Base-by-base conservation (phyloP, 2,329 filamentous ascomycete genomes). In the Paracorniculantispora psalliotae region DNA sequence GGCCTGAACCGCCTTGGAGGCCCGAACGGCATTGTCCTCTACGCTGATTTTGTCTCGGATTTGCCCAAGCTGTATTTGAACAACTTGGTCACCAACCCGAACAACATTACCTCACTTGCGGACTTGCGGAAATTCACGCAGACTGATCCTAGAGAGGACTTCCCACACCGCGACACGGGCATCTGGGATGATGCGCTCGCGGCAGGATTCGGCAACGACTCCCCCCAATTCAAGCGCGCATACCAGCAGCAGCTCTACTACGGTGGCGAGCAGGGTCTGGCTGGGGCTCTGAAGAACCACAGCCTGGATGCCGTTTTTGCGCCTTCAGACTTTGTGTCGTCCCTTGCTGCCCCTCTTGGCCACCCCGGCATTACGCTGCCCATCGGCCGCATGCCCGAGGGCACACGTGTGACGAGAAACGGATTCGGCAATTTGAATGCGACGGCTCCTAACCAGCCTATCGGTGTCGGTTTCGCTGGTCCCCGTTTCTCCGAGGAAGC, bases 401-500 rank as follows among this genome's bases (percentile, higher is more conserved):
- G 78, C 33, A 79, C 78, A 6, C 71, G 72, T 0, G 76, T 86
- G 3, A 66, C 69, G 9, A 70, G 68, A 23, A 80, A 82, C 57
- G 57, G 59, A 0, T 73, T 79, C 9, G 79, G 81, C 0, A 75
- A 79, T 25, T 71, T 88, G 17, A 79, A 84, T 9, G 71, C 71
- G 0, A 73, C 71, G 0, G 84, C 74, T 1, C 84, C 85, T 0
- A 81, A 82, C 25, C 68, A 84, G 25, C 78, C 78, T 80, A 87
- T 88, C 65, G 86, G 86, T 0, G 69, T 90, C 23, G 77, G 76
- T 13, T 89, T 90, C 65, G 72, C 88, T 52, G 87, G 85, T 0
- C 68, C 68, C 1, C 76, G 76, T 48, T 89, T 82, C 73, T 80
- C 76, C 37, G 86, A 90, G 68, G 81, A 80, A 61, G 77, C 71